Conservation (phyloP, 2,329 filamentous ascomycete genomes). For the Clonostachys chloroleuca region DNA sequence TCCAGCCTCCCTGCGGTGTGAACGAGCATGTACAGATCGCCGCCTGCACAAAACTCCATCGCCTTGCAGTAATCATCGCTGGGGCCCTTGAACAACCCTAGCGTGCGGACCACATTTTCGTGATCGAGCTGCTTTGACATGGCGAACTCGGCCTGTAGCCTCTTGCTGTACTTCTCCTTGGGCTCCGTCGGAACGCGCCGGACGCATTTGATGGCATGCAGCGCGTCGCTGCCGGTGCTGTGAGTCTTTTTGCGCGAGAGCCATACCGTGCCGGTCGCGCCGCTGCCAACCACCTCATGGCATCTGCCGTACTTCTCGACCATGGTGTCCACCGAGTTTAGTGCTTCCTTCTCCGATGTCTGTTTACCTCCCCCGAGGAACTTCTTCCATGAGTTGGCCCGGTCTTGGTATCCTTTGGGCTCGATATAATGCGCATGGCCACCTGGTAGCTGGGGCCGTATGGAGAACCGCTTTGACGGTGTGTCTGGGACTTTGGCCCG, state of each 20-base stretch:
- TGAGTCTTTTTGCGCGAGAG: conserved; percentile 95
- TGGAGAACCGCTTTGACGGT: conserved; percentile 41
- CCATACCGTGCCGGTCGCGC: conserved; percentile 93
- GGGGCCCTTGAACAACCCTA: conserved; percentile 90
- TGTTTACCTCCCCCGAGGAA: conserved; percentile 64
- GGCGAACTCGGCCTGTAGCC: conserved; percentile 94
- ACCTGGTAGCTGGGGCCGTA: conserved; percentile 50
- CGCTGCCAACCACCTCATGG: conserved; percentile 92
- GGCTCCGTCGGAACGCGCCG: conserved; percentile 90
- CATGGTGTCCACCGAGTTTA: conserved; percentile 67
- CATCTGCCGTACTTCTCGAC: conserved; percentile 98
- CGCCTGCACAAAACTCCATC: conserved; percentile 98
- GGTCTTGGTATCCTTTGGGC: conserved; percentile 88
- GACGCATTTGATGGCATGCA: conserved; percentile 98
- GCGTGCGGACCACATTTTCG: conserved; percentile 95
- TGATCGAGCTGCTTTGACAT: conserved; percentile 96
- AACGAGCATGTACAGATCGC: conserved; percentile 91
- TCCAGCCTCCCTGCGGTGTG: conserved; percentile 88
- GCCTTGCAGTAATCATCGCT: conserved; percentile 99
- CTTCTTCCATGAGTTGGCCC: conserved; percentile 84
- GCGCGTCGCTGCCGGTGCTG: conserved; percentile 76
- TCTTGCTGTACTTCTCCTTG: conserved; percentile 96
- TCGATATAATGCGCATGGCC: conserved; percentile 85
- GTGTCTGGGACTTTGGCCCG: conserved; percentile 17
- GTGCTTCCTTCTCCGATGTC: conserved; percentile 56